These are phyloP conservation scores for Trichoderma gamsii DNA, from an alignment of 495 filamentous ascomycete genomes.

Conservation along the genomic window DNA sequence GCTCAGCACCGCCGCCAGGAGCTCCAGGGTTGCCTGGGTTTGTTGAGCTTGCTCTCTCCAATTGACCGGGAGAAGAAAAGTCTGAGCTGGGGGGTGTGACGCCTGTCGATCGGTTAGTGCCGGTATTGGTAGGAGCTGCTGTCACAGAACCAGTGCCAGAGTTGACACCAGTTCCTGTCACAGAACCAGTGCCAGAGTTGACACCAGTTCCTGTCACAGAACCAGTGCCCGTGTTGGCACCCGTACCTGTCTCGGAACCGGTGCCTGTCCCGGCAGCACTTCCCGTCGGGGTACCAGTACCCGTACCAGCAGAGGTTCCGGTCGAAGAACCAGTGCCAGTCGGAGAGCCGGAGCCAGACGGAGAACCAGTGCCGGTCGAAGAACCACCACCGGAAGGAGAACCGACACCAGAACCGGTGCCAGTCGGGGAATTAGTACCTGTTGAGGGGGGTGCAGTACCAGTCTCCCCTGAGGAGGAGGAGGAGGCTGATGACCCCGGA, in stretches of 20 bases:
- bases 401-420: background rate
- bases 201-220: no score
- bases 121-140: background rate
- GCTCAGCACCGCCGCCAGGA: background rate
- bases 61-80: background rate
- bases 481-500: background rate
- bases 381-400: background rate
- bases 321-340: background rate
- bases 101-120: background rate
- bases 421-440: slow-evolving; percentile 4
- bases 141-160: background rate
- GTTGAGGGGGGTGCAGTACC: background rate
- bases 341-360: background rate
- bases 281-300: background rate
- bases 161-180: no score
- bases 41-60: slow-evolving; percentile 6
- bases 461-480: background rate
- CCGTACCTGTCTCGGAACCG: background rate
- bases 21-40: background rate
- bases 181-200: background rate
- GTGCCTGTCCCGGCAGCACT: background rate
- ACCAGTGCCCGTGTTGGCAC: background rate
- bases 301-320: background rate
- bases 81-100: background rate
- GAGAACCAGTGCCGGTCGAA: background rate